phyloP scores from a whole-genome alignment of 257 asterid genomes.

The Parsonsia alboflavescens region DNA sequence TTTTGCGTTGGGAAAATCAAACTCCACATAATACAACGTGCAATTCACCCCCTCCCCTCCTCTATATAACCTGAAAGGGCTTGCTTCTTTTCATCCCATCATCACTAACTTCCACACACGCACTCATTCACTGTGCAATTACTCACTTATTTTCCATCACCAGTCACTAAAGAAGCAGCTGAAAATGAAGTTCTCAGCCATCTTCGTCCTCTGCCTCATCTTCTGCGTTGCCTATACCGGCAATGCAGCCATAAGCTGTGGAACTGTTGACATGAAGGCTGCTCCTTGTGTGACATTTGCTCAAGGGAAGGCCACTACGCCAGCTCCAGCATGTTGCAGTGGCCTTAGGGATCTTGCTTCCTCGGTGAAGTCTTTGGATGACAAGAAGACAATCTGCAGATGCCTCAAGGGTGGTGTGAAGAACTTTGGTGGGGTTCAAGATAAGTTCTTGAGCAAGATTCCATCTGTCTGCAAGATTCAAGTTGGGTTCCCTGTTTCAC shows the following conservation, averaged over 20 bases:
- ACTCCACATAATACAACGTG: constrained; percentile 7
- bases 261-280: constrained; percentile 38
- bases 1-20: constrained; percentile 18
- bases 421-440: constrained; percentile 50
- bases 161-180: neutral
- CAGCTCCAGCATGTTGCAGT: constrained; percentile 38
- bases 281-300: constrained; percentile 40
- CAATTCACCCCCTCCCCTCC: neutral
- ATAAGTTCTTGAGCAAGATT: constrained; percentile 45
- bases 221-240: constrained; percentile 32
- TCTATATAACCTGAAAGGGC: constrained; percentile 8
- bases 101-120: neutral
- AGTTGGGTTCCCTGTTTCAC: constrained; percentile 59
- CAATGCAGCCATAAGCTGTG: constrained; percentile 43
- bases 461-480: constrained; percentile 45
- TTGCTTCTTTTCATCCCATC: neutral
- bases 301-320: constrained; percentile 35
- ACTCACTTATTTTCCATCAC: neutral
- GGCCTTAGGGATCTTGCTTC: constrained; percentile 40
- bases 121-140: neutral
- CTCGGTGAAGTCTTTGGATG: constrained; percentile 37
- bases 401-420: constrained; percentile 56
- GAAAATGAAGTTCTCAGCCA: constrained; percentile 40
- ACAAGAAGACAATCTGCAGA: constrained; percentile 52
- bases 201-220: constrained; percentile 34